A percentile compares a stretch with the other conserved stretches of the same genome.
Conservation (phyloP, 192 early-diverging fungal species). For the Rhizophagus prolifer region DNA sequence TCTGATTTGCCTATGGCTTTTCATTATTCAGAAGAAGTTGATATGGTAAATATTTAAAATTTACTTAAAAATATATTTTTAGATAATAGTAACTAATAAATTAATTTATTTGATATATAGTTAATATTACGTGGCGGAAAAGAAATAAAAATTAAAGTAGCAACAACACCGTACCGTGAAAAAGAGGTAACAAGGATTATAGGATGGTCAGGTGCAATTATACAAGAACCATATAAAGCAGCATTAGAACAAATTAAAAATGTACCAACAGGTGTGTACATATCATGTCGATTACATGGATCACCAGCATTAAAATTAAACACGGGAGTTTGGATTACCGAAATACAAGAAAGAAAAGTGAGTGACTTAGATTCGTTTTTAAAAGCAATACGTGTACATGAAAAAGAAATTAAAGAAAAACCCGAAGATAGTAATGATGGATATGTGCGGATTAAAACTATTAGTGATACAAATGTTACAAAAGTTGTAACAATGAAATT, state of each 20-base stretch:
- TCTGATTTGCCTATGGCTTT: conserved; percentile 55
- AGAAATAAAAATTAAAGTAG: conserved; percentile 63
- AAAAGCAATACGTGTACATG: conserved; percentile 47
- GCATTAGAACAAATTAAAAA: conserved; percentile 65
- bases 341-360: conserved; percentile 64
- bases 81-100: not conserved
- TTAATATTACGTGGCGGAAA: conserved; percentile 69
- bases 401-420: conserved; percentile 44
- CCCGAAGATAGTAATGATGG: conserved; percentile 43
- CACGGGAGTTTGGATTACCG: conserved; percentile 73
- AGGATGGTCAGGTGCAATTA: conserved; percentile 83
- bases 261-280: conserved; percentile 65
- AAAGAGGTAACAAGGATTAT: conserved; percentile 66
- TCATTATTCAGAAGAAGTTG: conserved; percentile 44
- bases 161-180: conserved; percentile 56
- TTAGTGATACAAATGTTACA: conserved; percentile 52
- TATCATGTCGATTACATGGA: conserved; percentile 55
- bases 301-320: conserved; percentile 62
- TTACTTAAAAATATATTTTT: not conserved
- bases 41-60: conserved; percentile 45
- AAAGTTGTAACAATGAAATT: conserved; percentile 70
- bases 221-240: conserved; percentile 72
- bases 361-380: conserved; percentile 64
- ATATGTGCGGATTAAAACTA: conserved; percentile 58
- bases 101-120: conserved; percentile 28